A percentile compares a stretch with the other conserved stretches of the same genome.
Evolutionary conservation across 768 basidiomycete genomes (phyloP).

Genomic region (Mycena maculata): DNA sequence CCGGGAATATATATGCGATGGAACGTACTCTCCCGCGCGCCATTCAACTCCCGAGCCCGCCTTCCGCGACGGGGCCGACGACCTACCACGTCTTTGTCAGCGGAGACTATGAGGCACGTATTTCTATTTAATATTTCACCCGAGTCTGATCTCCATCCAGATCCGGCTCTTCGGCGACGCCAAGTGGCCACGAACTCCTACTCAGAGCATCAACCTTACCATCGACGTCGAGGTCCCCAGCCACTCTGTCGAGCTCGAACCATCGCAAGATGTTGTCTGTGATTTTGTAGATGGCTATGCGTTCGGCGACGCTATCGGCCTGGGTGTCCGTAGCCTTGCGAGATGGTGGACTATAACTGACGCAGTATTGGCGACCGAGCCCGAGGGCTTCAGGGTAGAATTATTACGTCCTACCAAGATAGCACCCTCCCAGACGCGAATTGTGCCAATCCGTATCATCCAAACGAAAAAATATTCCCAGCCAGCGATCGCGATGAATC

Average conservation of each 20-base stretch:
- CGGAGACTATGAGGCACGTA: constrained; percentile 82
- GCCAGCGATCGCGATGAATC: constrained; percentile 47
- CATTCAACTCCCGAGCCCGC: constrained; percentile 61
- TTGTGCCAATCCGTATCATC: constrained; percentile 63
- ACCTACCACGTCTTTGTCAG: constrained; percentile 79
- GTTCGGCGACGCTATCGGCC: constrained; percentile 76
- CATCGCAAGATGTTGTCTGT: constrained; percentile 66
- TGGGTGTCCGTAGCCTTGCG: constrained; percentile 66
- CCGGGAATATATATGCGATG: constrained; percentile 88
- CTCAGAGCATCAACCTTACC: constrained; percentile 64
- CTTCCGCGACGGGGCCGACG: constrained; percentile 55
- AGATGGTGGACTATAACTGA: constrained; percentile 68
- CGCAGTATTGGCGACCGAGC: not conserved
- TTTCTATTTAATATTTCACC: not conserved
- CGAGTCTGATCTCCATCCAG: constrained; percentile 48
- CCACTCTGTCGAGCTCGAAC: constrained; percentile 52
- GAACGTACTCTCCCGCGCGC: constrained; percentile 61
- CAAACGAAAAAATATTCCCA: constrained; percentile 53
- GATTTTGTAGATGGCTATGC: constrained; percentile 82
- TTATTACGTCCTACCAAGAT: constrained; percentile 51
- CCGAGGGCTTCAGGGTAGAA: constrained; percentile 45
- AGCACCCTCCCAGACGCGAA: constrained; percentile 71
- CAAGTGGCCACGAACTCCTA: constrained; percentile 55
- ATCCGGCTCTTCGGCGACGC: constrained; percentile 90
- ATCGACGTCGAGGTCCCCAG: constrained; percentile 53